These are phyloP conservation scores for Malus orientalis DNA, from an alignment of 306 rosid genomes.

Conservation along the genomic window DNA sequence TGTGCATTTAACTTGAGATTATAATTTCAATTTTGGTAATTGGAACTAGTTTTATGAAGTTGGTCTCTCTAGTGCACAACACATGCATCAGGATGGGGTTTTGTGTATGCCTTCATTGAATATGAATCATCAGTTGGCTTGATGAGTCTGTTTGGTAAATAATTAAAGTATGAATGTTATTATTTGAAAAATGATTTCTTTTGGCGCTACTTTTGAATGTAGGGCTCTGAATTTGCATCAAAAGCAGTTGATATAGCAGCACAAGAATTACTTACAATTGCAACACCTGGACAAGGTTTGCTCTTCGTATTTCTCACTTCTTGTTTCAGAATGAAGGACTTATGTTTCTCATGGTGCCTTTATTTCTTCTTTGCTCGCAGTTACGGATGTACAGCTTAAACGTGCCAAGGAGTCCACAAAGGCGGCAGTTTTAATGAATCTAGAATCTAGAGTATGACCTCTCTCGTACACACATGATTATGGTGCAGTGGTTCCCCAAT, in stretches of 20 bases:
- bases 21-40: background rate
- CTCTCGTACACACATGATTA: background rate
- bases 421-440: conserved; percentile 92
- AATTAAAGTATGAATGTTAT: background rate
- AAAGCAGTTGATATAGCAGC: conserved; percentile 74
- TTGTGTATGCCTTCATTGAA: background rate
- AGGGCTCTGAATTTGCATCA: conserved; percentile 64
- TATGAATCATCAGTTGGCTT: background rate
- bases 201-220: conserved; percentile 14
- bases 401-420: conserved; percentile 89
- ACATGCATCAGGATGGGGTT: too few species aligned
- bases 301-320: background rate
- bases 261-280: conserved; percentile 60
- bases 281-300: conserved; percentile 84
- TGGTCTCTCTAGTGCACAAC: background rate
- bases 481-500: background rate
- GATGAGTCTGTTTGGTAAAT: background rate
- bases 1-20: background rate
- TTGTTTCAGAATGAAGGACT: background rate
- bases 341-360: background rate
- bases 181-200: background rate
- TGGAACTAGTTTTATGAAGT: background rate
- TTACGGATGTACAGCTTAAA: conserved; percentile 64
- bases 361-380: conserved; percentile 33
- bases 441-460: conserved; percentile 78